Base-by-base conservation (phyloP, 2,329 filamentous ascomycete genomes). In the Westerdykella sp. region DNA sequence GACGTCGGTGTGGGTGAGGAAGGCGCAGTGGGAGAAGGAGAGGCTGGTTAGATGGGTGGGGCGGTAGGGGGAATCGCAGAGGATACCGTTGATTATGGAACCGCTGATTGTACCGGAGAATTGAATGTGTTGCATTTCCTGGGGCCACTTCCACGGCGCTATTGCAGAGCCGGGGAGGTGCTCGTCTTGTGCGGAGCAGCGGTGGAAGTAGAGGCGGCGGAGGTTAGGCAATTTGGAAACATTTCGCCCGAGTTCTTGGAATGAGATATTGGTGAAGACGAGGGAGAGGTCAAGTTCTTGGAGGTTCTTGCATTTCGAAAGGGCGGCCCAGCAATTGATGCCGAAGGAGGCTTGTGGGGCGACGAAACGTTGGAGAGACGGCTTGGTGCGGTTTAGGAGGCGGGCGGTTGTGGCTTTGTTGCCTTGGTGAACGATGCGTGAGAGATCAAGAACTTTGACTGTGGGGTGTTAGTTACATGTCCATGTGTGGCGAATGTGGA, bases 291-390 rank as follows among this genome's bases (percentile, higher is more conserved):
- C 74, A 13, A 82, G 65, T 2, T 67, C 47, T 9, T 62, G 62
- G 4, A 83, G 65, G 0, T 69, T 65, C 5, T 51, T 49, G 58
- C 78, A 80, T 63, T 81, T 81, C 2, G 73, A 71, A 15, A 83
- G 57, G 2, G 75, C 69, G 2, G 77, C 71, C 49, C 81, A 74
- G 55, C 75, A 77, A 47, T 79, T 78, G 40, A 76, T 62, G 2
- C 73, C 74, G 52, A 83, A 82, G 4, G 73, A 75, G 4, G 75
- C 70, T 46, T 76, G 75, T 1, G 80, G 80, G 1, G 79, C 78
- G 37, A 74, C 59, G 55, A 82, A 81, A n/a, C 65, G 59, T 47
- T 75, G 67, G 14, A 83, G 56, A 2, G 66, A 72, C 5, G 63
- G 59, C 47, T 77, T 80, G 1, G 76, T 72, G 39, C 76, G 67